Conservation (phyloP, 306 rosid genomes). For the Dalbergia cultrata region DNA sequence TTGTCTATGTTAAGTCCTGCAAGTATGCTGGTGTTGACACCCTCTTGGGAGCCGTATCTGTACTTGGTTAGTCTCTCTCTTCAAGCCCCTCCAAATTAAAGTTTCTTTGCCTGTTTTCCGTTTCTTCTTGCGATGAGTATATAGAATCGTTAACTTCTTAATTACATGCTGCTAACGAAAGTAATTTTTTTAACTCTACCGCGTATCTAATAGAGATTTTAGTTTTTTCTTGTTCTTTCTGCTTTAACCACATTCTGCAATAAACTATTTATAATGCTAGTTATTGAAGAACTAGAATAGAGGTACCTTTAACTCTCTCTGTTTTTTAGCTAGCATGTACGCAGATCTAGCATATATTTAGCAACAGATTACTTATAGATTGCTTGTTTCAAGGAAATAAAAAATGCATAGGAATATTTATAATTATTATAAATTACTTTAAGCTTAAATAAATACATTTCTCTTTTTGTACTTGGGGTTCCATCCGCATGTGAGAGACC, state of each 20-base stretch:
- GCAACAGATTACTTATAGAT: no score
- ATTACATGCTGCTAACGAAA: neutral
- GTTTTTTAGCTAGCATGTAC: neutral
- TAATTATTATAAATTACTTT: no score
- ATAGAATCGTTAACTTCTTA: neutral
- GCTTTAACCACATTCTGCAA: neutral
- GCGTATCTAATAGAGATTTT: neutral
- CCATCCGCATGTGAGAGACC: no score
- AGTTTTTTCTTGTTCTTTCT: neutral
- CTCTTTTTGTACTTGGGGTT: no score
- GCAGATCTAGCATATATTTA: neutral
- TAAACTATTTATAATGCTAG: neutral
- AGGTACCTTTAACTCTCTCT: neutral
- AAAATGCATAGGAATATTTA: no score
- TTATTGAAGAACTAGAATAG: neutral
- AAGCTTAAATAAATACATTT: no score
- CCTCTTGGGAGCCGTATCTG: constrained; percentile 66
- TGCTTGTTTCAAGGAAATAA: no score
- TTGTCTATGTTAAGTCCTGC: constrained; percentile 84
- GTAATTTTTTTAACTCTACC: neutral
- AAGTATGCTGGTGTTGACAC: constrained; percentile 68
- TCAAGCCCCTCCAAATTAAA: neutral
- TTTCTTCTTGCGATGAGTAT: neutral
- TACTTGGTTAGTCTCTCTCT: constrained; percentile 57
- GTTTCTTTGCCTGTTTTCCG: neutral